Evolutionary conservation across 164 flowering plant species (phyloP).

Genomic region (Liriodendron chinense): DNA sequence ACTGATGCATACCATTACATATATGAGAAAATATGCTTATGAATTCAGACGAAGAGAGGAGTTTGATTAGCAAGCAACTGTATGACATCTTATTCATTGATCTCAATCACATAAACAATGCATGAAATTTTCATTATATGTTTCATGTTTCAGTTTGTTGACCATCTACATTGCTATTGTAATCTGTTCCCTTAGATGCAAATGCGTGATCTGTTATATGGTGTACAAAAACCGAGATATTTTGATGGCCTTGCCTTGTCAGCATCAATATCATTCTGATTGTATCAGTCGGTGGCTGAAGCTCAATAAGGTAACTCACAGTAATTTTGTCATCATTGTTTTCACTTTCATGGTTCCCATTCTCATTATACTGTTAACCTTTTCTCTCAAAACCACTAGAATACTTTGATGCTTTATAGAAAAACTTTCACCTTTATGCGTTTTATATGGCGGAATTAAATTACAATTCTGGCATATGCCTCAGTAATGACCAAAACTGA

Average conservation of each 20-base stretch:
- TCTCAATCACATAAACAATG: no score
- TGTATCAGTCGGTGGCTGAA: conserved; percentile 62
- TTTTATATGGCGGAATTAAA: background rate
- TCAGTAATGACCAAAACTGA: no score
- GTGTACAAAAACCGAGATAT: conserved; percentile 49
- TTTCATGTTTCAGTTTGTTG: background rate
- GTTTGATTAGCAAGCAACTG: no score
- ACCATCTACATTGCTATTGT: background rate
- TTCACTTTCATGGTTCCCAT: background rate
- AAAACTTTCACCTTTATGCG: background rate
- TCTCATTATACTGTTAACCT: background rate
- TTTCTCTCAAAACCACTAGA: background rate
- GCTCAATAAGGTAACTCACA: conserved; percentile 48
- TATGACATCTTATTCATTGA: no score
- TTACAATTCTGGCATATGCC: background rate
- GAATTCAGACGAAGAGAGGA: no score
- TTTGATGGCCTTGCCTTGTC: conserved; percentile 63
- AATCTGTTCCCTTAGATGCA: conserved; percentile 14
- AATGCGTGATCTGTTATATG: conserved; percentile 73
- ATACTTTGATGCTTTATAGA: background rate
- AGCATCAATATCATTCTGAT: conserved; percentile 57
- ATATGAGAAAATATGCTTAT: no score
- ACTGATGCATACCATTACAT: no score
- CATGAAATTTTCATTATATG: no score
- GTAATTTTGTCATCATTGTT: background rate